Conservation (phyloP, 176 grass and related monocot species). For the Carex myosuroides region DNA sequence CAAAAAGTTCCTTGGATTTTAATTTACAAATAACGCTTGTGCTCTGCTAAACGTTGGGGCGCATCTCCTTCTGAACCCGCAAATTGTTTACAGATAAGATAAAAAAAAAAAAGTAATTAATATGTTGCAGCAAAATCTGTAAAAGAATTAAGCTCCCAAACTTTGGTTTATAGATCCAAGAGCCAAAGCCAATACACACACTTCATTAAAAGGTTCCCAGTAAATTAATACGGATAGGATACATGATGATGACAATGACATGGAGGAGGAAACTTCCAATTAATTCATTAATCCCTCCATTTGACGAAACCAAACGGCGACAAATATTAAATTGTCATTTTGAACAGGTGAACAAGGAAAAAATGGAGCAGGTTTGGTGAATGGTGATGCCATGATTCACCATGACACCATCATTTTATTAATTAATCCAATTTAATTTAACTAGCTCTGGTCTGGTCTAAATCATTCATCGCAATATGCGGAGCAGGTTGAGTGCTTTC, state of each 20-base stretch:
- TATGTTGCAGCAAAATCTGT: background rate
- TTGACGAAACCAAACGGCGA: slow-evolving; percentile 14
- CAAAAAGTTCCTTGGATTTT: background rate
- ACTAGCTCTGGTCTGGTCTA: background rate
- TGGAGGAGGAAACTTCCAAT: slow-evolving; percentile 18
- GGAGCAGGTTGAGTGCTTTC: background rate
- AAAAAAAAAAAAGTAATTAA: background rate
- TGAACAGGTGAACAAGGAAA: slow-evolving; percentile 11
- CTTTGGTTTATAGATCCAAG: background rate
- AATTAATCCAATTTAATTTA: too few relatives aligned
- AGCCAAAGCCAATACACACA: background rate
- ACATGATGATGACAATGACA: too few relatives aligned
- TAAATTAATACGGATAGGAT: background rate
- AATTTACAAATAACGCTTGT: background rate
- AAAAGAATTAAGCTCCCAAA: background rate
- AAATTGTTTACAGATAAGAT: too few relatives aligned
- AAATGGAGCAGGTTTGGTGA: slow-evolving; percentile 28
- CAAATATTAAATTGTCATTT: slow-evolving; percentile 17
- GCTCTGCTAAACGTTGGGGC: background rate
- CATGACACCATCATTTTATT: background rate
- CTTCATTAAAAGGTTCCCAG: background rate
- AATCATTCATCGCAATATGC: slow-evolving; percentile 13
- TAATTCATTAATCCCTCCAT: slow-evolving; percentile 7
- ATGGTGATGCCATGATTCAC: slow-evolving; percentile 19
- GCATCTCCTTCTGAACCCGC: background rate